Conservation (phyloP, 352 stramenopile genomes). For the Globisporangium sylvaticum region DNA sequence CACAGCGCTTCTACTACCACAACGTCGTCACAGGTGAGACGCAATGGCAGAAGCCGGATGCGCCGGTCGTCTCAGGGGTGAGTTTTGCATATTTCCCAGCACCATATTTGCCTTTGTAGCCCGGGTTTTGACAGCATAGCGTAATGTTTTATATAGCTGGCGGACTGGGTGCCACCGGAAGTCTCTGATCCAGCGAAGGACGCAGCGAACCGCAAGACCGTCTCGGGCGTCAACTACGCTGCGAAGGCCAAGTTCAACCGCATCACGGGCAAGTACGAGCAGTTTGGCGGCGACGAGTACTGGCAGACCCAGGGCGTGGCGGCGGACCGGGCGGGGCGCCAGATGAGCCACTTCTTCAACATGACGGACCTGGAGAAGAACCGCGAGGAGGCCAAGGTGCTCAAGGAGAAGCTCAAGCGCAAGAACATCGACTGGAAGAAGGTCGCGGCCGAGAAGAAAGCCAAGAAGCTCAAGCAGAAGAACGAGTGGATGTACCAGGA, state of each 20-base stretch:
- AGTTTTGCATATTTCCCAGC: slow-evolving; percentile 13
- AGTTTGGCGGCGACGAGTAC: slow-evolving; percentile 61
- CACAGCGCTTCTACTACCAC: slow-evolving; percentile 83
- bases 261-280: slow-evolving; percentile 68
- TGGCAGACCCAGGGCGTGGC: slow-evolving; percentile 55
- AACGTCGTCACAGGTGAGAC: slow-evolving; percentile 74
- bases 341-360: slow-evolving; percentile 89
- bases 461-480: slow-evolving; percentile 79
- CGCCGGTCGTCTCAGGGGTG: slow-evolving; percentile 65
- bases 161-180: slow-evolving; percentile 74
- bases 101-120: background rate
- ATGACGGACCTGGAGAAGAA: slow-evolving; percentile 76
- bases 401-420: slow-evolving; percentile 81
- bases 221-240: slow-evolving; percentile 66
- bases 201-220: slow-evolving; percentile 24
- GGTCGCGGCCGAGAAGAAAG: slow-evolving; percentile 80
- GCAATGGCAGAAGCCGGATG: slow-evolving; percentile 76
- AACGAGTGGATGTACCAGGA: slow-evolving; percentile 86
- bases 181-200: slow-evolving; percentile 21
- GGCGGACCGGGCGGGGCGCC: slow-evolving; percentile 64
- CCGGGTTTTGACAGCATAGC: background rate
- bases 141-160: slow-evolving; percentile 33
- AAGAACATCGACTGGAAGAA: slow-evolving; percentile 89
- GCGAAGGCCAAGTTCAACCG: slow-evolving; percentile 77
- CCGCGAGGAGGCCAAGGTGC: slow-evolving; percentile 63